These are phyloP conservation scores for Calonectria pauciramosa DNA, from an alignment of 2,329 filamentous ascomycete genomes.

Conservation along the genomic window DNA sequence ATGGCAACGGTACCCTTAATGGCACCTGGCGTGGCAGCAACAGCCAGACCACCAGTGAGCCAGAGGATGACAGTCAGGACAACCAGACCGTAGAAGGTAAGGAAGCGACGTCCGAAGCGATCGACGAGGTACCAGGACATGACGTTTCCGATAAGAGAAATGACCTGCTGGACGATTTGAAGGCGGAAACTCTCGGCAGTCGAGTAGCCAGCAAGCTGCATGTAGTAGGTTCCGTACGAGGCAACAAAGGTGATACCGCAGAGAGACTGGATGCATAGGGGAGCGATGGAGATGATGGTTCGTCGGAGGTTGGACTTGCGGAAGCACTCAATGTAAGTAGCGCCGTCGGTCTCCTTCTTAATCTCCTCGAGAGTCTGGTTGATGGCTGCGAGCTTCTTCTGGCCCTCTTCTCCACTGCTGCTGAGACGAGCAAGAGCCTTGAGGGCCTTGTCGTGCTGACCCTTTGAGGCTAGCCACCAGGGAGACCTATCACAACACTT, in stretches of 20 bases:
- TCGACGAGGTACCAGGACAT: conserved; percentile 56
- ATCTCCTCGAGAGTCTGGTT: conserved; percentile 51
- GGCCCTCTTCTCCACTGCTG: conserved; percentile 41
- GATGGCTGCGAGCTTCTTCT: conserved; percentile 47
- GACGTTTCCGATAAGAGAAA: conserved; percentile 56
- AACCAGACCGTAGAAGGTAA: conserved; percentile 53
- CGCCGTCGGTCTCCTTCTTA: conserved; percentile 52
- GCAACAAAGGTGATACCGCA: conserved; percentile 53
- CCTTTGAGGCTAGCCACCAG: conserved; percentile 54
- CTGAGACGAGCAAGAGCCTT: conserved; percentile 52
- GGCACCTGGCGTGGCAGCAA: conserved; percentile 23
- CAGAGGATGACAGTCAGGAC: conserved; percentile 53
- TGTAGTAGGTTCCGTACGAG: conserved; percentile 58
- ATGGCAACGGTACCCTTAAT: conserved; percentile 50
- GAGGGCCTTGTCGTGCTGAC: conserved; percentile 51
- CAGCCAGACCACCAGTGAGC: conserved; percentile 53
- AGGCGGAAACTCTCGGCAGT: conserved; percentile 53
- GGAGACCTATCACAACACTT: conserved; percentile 44
- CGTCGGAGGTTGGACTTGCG: conserved; percentile 54
- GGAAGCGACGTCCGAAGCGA: conserved; percentile 50
- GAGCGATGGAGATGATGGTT: conserved; percentile 55
- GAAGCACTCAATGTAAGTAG: conserved; percentile 57
- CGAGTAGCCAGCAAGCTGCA: conserved; percentile 57
- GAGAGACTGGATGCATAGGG: conserved; percentile 52
- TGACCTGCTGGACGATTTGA: conserved; percentile 55